A percentile compares a stretch with the other conserved stretches of the same genome.
These are phyloP conservation scores for Acanthochlamys bracteata DNA, from an alignment of 106 monocot species.

Conservation along the genomic window DNA sequence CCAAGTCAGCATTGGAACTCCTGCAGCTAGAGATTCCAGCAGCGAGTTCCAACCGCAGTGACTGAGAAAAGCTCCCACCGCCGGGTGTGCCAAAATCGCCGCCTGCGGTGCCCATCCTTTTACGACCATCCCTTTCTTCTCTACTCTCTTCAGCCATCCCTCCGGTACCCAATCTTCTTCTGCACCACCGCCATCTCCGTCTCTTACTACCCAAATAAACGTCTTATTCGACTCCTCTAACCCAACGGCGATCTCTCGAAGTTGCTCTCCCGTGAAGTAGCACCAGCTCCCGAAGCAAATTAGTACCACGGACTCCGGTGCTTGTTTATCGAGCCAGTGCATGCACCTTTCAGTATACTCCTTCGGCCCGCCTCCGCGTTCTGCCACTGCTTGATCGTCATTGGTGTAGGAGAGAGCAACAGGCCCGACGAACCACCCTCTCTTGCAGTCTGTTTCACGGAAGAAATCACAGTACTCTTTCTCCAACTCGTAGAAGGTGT, in stretches of 20 bases:
- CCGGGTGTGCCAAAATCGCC: not conserved
- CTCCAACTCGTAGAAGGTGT: constrained; percentile 15
- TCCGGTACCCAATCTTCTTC: not conserved
- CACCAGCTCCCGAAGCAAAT: constrained; percentile 9
- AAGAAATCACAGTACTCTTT: constrained; percentile 5
- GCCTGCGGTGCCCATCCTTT: constrained; percentile 10
- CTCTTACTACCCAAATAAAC: constrained; percentile 3
- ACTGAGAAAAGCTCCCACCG: constrained; percentile 3
- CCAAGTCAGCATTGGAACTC: constrained; percentile 15
- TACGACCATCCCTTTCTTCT: constrained; percentile 3
- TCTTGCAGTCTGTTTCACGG: not conserved
- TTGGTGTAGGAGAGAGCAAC: not conserved
- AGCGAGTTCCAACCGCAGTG: constrained; percentile 20
- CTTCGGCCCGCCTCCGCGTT: not conserved
- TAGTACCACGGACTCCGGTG: not conserved
- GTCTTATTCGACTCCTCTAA: not conserved
- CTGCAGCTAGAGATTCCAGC: constrained; percentile 2
- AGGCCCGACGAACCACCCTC: constrained; percentile 14
- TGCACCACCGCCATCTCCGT: not conserved
- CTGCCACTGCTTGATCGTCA: not conserved
- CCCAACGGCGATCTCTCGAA: not conserved
- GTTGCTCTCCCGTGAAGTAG: constrained; percentile 2
- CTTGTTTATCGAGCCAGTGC: constrained; percentile 3
- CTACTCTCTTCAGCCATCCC: constrained; percentile 3
- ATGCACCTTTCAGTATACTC: not conserved